Percentiles rank a stretch among this genome's conserved stretches.
Evolutionary conservation across 2,329 filamentous ascomycete species (phyloP).

Genomic region (Drechslerella coelobrocha): DNA sequence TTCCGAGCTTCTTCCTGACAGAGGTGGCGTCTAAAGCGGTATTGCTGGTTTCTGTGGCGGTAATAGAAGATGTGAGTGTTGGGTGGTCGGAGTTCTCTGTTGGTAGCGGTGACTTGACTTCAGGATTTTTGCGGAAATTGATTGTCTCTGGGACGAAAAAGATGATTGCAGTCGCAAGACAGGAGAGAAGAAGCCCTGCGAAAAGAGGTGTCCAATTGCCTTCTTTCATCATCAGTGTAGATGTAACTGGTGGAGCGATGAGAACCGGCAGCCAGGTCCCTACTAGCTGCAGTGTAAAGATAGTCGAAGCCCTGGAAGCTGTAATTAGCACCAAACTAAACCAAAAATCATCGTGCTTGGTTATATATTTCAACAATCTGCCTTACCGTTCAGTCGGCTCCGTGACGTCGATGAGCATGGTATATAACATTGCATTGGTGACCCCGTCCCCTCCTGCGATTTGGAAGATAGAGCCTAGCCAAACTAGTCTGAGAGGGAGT

Average conservation of each 20-base stretch:
- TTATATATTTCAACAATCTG: neutral
- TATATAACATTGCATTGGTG: conserved; percentile 34
- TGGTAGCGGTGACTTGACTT: neutral
- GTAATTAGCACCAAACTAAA: neutral
- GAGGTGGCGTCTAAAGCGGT: neutral
- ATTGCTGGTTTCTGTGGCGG: conserved; percentile 8
- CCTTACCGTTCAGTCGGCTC: conserved; percentile 28
- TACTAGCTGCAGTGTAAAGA: conserved; percentile 39
- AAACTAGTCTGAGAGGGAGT: conserved; percentile 36
- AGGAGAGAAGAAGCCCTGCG: conserved; percentile 7
- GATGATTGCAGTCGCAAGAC: conserved; percentile 9
- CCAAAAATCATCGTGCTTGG: neutral
- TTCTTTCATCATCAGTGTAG: conserved; percentile 22
- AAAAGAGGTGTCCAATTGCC: conserved; percentile 24
- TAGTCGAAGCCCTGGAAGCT: conserved; percentile 25
- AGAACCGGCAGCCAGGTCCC: conserved; percentile 26
- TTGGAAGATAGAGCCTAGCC: conserved; percentile 36
- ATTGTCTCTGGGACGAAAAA: conserved; percentile 29
- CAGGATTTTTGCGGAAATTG: neutral
- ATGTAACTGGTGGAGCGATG: conserved; percentile 21
- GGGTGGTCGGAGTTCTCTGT: neutral
- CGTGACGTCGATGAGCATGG: conserved; percentile 44
- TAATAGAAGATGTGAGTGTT: neutral
- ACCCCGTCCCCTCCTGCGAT: conserved; percentile 22
- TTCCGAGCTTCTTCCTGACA: conserved; percentile 8